Conservation (phyloP, 2,329 filamentous ascomycete genomes). For the Botrytis galanthina region DNA sequence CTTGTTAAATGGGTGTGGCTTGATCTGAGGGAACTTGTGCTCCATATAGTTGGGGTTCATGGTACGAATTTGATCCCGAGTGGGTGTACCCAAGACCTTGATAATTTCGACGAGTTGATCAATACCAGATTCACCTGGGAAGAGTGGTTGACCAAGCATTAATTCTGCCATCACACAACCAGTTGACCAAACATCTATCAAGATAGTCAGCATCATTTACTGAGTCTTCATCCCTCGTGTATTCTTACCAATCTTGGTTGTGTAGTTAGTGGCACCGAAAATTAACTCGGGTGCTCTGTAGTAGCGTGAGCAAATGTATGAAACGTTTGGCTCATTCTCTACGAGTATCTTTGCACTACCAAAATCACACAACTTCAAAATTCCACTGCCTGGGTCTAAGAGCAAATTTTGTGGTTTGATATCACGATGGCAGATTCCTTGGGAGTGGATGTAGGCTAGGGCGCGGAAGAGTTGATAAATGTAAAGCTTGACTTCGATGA, state of each 20-base stretch:
- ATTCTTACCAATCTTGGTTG: conserved; percentile 93
- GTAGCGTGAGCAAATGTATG: conserved; percentile 99
- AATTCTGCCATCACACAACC: conserved; percentile 99
- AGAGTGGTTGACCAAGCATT: conserved; percentile 96
- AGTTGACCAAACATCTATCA: conserved; percentile 94
- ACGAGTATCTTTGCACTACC: conserved; percentile 98
- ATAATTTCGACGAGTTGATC: conserved; percentile 99
- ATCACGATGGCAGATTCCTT: conserved; percentile 97
- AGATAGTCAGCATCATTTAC: conserved; percentile 24
- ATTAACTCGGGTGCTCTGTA: conserved; percentile 98
- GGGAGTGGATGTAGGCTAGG: conserved; percentile 97
- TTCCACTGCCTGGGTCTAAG: conserved; percentile 83
- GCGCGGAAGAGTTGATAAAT: conserved; percentile 99
- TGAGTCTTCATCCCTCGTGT: conserved; percentile 21
- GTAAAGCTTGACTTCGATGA: conserved; percentile 97
- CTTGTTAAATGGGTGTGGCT: conserved; percentile 98
- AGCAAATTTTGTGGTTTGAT: conserved; percentile 99
- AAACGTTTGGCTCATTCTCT: conserved; percentile 98
- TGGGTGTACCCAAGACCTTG: conserved; percentile 96
- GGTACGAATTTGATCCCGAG: conserved; percentile 95
- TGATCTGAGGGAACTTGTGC: conserved; percentile 99
- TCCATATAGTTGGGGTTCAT: conserved; percentile 99
- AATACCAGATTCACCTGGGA: conserved; percentile 97
- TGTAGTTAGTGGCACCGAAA: conserved; percentile 98
- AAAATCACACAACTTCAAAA: conserved; percentile 98